Conservation (phyloP, 768 basidiomycete species). For the Naganishia vaughanmartiniae region DNA sequence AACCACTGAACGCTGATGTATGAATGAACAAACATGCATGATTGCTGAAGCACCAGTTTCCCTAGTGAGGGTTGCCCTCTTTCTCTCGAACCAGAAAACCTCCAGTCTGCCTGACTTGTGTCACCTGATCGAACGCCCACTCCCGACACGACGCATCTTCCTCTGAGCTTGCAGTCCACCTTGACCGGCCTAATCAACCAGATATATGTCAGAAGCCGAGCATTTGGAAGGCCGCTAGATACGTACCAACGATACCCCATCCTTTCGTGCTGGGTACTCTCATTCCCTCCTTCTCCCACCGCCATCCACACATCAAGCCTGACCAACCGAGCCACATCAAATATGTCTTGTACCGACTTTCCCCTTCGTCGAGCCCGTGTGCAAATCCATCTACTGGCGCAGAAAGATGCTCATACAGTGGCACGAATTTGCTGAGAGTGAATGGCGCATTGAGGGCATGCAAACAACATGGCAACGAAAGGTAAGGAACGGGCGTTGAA, state of each 20-base stretch:
- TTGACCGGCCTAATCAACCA: constrained; percentile 46
- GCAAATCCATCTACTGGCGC: constrained; percentile 48
- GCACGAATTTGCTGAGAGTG: constrained; percentile 53
- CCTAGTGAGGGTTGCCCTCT: constrained; percentile 42
- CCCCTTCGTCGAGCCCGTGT: constrained; percentile 55
- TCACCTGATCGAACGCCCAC: constrained; percentile 61
- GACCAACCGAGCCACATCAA: constrained; percentile 79
- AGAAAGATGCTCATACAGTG: constrained; percentile 41
- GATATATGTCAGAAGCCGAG: neutral
- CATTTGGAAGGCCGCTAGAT: neutral
- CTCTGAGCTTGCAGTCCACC: constrained; percentile 42
- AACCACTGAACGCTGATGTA: neutral
- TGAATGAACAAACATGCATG: neutral
- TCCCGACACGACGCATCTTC: constrained; percentile 48
- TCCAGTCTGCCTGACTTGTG: constrained; percentile 62
- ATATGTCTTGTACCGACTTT: constrained; percentile 72
- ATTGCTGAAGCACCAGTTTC: neutral
- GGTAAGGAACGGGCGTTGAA: constrained; percentile 40
- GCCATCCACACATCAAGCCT: constrained; percentile 75
- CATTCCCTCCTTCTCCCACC: constrained; percentile 77
- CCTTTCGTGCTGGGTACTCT: constrained; percentile 91
- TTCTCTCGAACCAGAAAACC: constrained; percentile 59
- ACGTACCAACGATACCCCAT: constrained; percentile 83
- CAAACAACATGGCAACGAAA: constrained; percentile 76
- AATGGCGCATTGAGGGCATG: constrained; percentile 65